These are phyloP conservation scores for Mycena metata DNA, from an alignment of 768 basidiomycete species.

Conservation along the genomic window DNA sequence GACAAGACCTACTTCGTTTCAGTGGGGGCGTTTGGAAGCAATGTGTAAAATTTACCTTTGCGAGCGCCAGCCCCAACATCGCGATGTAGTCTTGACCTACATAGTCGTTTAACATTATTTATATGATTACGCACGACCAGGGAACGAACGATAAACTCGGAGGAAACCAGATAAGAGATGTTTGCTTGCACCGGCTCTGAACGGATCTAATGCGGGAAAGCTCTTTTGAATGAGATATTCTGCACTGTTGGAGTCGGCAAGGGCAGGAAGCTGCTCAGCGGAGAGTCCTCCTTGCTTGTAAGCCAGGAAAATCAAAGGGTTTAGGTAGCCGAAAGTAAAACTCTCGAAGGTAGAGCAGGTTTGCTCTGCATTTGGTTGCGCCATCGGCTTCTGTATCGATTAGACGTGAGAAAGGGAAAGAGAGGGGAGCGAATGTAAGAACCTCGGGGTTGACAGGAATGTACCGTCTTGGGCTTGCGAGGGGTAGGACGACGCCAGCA, in stretches of 20 bases:
- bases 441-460: constrained; percentile 59
- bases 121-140: background rate
- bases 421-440: constrained; percentile 1
- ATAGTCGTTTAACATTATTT: background rate
- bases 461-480: constrained; percentile 60
- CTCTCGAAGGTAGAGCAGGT: constrained; percentile 47
- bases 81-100: constrained; percentile 22
- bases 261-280: constrained; percentile 57
- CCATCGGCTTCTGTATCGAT: constrained; percentile 39
- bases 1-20: constrained; percentile 4
- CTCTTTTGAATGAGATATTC: constrained; percentile 50
- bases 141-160: constrained; percentile 22
- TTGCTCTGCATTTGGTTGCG: constrained; percentile 53
- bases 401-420: constrained; percentile 10
- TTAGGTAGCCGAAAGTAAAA: constrained; percentile 57
- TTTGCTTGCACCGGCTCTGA: constrained; percentile 11
- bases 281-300: constrained; percentile 53
- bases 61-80: background rate
- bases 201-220: constrained; percentile 45
- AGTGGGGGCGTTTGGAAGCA: background rate
- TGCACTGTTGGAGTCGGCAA: constrained; percentile 62
- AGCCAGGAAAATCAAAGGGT: constrained; percentile 55
- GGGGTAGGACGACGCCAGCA: constrained; percentile 57
- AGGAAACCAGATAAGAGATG: constrained; percentile 20
- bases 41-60: constrained; percentile 3